These are phyloP conservation scores for Candida krabiensis DNA, from an alignment of 805 yeast species.

Conservation along the genomic window DNA sequence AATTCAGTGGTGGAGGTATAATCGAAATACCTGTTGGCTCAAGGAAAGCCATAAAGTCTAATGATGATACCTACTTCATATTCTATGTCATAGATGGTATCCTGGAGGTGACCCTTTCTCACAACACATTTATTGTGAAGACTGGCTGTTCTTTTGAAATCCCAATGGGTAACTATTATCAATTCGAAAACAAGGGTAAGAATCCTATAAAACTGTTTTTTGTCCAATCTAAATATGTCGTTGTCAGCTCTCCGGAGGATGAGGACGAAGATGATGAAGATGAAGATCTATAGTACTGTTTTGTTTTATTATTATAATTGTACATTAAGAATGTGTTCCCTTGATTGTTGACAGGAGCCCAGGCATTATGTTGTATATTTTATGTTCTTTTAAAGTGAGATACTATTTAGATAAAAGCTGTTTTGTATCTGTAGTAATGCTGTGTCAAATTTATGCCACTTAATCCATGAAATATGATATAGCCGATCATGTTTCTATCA, in stretches of 20 bases:
- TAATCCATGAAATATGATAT: too few species aligned
- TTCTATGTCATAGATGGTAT: conserved; percentile 75
- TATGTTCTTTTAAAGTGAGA: too few species aligned
- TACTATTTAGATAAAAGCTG: too few species aligned
- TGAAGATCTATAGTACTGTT: conserved; percentile 3
- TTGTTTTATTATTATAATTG: not conserved
- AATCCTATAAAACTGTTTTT: conserved; percentile 66
- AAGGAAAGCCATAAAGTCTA: conserved; percentile 56
- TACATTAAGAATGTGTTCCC: too few species aligned
- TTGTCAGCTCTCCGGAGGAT: conserved; percentile 27
- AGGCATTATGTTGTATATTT: not conserved
- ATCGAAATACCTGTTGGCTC: conserved; percentile 64
- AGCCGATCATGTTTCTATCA: too few species aligned
- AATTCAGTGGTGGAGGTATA: conserved; percentile 71
- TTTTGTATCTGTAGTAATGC: too few species aligned
- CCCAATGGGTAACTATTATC: conserved; percentile 75
- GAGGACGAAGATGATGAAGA: conserved; percentile 23
- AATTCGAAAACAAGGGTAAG: conserved; percentile 62
- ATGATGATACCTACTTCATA: conserved; percentile 67
- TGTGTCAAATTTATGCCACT: too few species aligned
- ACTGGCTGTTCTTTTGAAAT: conserved; percentile 79
- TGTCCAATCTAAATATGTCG: conserved; percentile 60
- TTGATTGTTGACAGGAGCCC: not conserved
- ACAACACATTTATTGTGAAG: conserved; percentile 57
- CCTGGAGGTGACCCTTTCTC: conserved; percentile 64